A percentile compares a stretch with the other conserved stretches of the same genome.
phyloP scores from a whole-genome alignment of 192 early-diverging fungal species.

The Gamsiella multidivaricata region DNA sequence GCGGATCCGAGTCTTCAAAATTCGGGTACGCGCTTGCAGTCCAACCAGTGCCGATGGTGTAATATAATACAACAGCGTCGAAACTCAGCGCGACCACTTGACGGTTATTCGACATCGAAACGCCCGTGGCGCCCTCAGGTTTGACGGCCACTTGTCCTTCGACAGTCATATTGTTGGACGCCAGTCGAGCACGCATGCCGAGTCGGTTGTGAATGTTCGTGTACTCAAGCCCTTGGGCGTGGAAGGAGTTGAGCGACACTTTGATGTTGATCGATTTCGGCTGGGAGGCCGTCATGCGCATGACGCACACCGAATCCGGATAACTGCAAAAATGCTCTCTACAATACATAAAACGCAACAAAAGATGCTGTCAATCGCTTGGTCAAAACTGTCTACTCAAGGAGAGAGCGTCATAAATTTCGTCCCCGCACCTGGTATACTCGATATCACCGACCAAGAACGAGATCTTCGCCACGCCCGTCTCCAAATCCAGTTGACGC shows the following conservation, averaged over 20 bases:
- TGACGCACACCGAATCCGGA: constrained; percentile 41
- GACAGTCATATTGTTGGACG: constrained; percentile 42
- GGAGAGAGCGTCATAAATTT: neutral
- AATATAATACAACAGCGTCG: constrained; percentile 33
- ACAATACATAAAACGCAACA: neutral
- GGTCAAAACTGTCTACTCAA: constrained; percentile 2
- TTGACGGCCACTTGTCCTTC: constrained; percentile 37
- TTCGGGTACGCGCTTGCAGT: constrained; percentile 10
- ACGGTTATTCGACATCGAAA: constrained; percentile 42
- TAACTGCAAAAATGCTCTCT: constrained; percentile 53
- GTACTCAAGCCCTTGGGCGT: constrained; percentile 10
- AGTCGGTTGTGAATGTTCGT: constrained; percentile 46
- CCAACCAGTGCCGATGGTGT: constrained; percentile 31
- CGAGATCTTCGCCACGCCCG: constrained; percentile 14
- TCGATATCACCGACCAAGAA: constrained; percentile 10
- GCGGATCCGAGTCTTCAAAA: constrained; percentile 40
- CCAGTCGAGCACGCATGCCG: constrained; percentile 18
- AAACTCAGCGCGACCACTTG: constrained; percentile 39
- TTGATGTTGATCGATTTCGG: constrained; percentile 50
- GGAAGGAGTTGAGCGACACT: constrained; percentile 18
- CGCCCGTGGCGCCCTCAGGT: constrained; percentile 35
- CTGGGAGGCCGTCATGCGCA: constrained; percentile 30
- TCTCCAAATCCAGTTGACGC: constrained; percentile 28
- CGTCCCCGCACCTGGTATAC: constrained; percentile 28
- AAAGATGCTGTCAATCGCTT: no score